A percentile compares a stretch with the other conserved stretches of the same genome.
Evolutionary conservation across 202 grass and related monocot species (phyloP).

Genomic region (Tripidium arundinaceum): DNA sequence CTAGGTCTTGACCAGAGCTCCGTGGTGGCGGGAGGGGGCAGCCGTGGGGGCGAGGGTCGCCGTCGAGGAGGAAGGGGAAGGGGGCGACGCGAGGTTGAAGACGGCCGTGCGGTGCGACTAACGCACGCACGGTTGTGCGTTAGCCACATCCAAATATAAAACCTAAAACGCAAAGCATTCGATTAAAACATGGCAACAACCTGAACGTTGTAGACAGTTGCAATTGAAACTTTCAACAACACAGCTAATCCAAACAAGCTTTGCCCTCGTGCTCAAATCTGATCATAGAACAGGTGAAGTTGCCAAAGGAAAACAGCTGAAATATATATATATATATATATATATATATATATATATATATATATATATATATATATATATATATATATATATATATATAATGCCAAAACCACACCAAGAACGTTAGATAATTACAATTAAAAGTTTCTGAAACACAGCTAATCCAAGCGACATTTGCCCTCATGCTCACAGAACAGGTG

Average conservation of each 20-base stretch:
- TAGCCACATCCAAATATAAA: too few relatives aligned
- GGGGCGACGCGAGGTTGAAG: too few relatives aligned
- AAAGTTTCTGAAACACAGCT: neutral
- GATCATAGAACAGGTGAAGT: neutral
- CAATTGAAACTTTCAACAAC: neutral
- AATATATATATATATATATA: too few relatives aligned
- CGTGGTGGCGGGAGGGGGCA: too few relatives aligned
- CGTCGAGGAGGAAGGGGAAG: too few relatives aligned
- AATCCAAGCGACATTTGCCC: neutral
- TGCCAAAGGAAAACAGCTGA: neutral
- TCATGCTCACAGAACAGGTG: neutral
- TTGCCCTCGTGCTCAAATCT: neutral
- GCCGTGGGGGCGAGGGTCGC: too few relatives aligned
- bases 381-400: too few relatives aligned
- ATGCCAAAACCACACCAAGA: neutral
- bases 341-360: too few relatives aligned
- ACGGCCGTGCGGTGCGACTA: too few relatives aligned
- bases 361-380: too few relatives aligned
- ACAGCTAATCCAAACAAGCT: neutral
- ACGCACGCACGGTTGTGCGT: too few relatives aligned
- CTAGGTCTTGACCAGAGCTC: too few relatives aligned
- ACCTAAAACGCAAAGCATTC: neutral
- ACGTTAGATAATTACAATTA: neutral
- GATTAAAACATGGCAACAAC: neutral
- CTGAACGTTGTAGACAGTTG: neutral